phyloP scores from a whole-genome alignment of 169 alveolate genomes.

The Plasmodium gaboni region DNA sequence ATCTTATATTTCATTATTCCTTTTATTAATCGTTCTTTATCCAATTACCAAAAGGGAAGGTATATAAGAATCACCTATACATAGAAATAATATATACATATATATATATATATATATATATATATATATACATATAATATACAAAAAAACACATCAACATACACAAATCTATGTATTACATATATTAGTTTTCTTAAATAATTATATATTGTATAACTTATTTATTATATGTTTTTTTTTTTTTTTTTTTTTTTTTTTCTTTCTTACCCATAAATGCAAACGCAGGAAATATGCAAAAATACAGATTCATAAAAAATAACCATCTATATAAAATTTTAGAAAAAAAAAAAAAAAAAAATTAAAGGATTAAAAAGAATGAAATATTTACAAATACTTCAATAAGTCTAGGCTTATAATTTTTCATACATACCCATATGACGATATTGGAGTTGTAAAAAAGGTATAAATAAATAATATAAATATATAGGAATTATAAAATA shows the following conservation, averaged over 20 bases:
- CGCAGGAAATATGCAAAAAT: constrained; percentile 49
- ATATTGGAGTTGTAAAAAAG: constrained; percentile 35
- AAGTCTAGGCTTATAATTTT: not conserved
- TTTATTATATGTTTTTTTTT: too few relatives aligned
- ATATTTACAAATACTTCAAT: not conserved
- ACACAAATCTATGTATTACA: too few relatives aligned
- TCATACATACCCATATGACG: constrained; percentile 38
- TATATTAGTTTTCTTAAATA: too few relatives aligned
- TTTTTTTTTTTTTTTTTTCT: constrained; percentile 8
- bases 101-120: not conserved
- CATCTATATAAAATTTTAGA: constrained; percentile 26
- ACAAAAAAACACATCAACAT: too few relatives aligned
- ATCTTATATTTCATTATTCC: not conserved
- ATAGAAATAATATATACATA: not conserved
- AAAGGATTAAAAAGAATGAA: not conserved
- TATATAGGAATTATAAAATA: constrained; percentile 41
- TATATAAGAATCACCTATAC: constrained; percentile 48
- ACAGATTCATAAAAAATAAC: constrained; percentile 52
- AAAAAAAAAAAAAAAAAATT: not conserved
- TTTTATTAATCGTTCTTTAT: not conserved
- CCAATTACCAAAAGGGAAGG: constrained; percentile 44
- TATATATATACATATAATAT: not conserved
- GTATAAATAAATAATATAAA: constrained; percentile 46
- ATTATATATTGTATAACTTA: not conserved
- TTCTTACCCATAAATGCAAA: constrained; percentile 41